phyloP scores from a whole-genome alignment of 2,329 filamentous ascomycete genomes.

The Trichoderma sp. region DNA sequence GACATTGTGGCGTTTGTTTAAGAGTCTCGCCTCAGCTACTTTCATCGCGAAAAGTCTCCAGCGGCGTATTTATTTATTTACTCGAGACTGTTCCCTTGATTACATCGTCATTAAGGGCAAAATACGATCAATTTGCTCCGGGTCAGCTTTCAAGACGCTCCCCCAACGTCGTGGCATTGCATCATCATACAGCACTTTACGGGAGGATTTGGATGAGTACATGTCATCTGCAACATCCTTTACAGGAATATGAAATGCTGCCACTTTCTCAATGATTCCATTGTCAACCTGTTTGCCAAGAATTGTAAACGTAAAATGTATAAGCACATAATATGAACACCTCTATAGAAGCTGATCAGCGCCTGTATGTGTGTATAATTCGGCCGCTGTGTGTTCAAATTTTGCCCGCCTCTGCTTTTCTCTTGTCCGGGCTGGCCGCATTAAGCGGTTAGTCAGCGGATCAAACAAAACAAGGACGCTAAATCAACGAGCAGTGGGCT shows the following conservation, averaged over 20 bases:
- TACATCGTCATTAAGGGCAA: not conserved
- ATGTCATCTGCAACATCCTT: not conserved
- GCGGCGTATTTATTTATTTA: not conserved
- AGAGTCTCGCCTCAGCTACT: no score
- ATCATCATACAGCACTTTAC: not conserved
- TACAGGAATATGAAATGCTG: not conserved
- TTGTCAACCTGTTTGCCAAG: not conserved
- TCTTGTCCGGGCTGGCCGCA: not conserved
- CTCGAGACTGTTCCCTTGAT: not conserved
- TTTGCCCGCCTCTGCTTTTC: not conserved
- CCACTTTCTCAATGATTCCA: not conserved
- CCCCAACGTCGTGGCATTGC: not conserved
- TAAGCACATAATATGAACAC: not conserved
- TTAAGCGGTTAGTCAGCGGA: not conserved
- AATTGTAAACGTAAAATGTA: not conserved
- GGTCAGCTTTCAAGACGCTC: not conserved
- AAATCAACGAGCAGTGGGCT: not conserved
- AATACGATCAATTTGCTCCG: not conserved
- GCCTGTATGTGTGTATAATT: not conserved
- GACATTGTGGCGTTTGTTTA: not conserved
- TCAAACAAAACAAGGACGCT: not conserved
- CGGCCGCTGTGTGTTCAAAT: not conserved
- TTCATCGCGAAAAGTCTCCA: no score
- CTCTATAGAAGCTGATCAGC: not conserved
- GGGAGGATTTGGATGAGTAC: not conserved